Evolutionary conservation across 306 rosid genomes (phyloP).

Genomic region (Acacia acuminata): DNA sequence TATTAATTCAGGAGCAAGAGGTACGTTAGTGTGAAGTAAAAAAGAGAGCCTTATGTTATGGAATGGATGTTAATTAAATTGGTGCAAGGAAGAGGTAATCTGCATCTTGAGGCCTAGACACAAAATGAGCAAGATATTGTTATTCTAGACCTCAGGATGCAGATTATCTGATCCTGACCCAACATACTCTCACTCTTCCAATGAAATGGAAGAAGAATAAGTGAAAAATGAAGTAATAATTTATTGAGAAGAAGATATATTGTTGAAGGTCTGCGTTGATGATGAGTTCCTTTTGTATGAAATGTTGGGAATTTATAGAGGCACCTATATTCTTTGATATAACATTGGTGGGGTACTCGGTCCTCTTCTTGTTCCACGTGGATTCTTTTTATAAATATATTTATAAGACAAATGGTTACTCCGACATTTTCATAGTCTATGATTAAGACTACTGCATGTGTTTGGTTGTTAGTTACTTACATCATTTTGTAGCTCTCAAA

Average conservation of each 20-base stretch:
- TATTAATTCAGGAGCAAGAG: neutral
- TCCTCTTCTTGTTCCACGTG: neutral
- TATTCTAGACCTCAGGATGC: neutral
- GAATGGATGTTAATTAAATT: too few relatives aligned
- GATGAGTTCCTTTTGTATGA: neutral
- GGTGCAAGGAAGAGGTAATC: neutral
- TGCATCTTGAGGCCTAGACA: neutral
- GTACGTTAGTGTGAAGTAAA: neutral
- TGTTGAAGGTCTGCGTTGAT: neutral
- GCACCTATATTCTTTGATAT: neutral
- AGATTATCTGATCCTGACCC: neutral
- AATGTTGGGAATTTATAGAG: neutral
- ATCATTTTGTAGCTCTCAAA: neutral
- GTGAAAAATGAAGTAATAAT: neutral
- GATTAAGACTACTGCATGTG: neutral
- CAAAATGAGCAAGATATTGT: neutral
- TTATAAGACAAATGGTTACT: neutral
- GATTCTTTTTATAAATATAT: neutral
- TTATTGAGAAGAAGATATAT: neutral
- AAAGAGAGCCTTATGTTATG: neutral
- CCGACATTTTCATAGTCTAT: neutral
- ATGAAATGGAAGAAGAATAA: neutral
- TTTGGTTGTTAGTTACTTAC: neutral
- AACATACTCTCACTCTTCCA: neutral
- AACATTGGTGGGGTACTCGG: neutral